A percentile compares a stretch with the other conserved stretches of the same genome.
These are phyloP conservation scores for Scheffersomyces titani DNA, from an alignment of 1,139 yeast species.

Conservation along the genomic window DNA sequence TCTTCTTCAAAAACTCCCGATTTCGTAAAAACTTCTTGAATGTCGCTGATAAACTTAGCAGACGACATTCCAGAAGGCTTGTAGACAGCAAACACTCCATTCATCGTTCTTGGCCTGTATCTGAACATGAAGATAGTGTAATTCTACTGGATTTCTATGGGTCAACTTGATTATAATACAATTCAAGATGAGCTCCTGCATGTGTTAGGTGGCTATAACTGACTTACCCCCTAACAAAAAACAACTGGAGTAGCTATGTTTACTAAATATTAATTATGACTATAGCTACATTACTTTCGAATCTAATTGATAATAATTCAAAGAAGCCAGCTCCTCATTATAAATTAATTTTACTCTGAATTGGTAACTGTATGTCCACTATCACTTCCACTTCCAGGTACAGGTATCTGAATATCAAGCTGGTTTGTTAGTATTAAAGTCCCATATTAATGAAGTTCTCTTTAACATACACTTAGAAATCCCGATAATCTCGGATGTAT, in stretches of 20 bases:
- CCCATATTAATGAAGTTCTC: background rate
- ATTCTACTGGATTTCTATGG: background rate
- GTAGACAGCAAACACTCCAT: conserved; percentile 91
- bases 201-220: background rate
- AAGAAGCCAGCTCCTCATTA: background rate
- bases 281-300: background rate
- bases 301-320: too few species aligned
- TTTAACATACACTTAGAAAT: conserved; percentile 54
- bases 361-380: background rate
- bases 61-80: conserved; percentile 90
- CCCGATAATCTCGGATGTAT: conserved; percentile 61
- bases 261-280: background rate
- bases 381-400: background rate
- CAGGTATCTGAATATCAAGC: conserved; percentile 54
- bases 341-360: background rate
- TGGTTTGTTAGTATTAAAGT: conserved; percentile 12
- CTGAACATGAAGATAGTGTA: conserved; percentile 10
- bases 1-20: conserved; percentile 62
- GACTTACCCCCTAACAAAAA: background rate
- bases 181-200: background rate
- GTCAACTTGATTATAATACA: background rate
- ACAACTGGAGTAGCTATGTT: background rate
- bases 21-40: conserved; percentile 63
- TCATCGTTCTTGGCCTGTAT: conserved; percentile 44
- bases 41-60: conserved; percentile 62